These are phyloP conservation scores for Lachnellula cervina DNA, from an alignment of 2,329 filamentous ascomycete species.

Conservation along the genomic window DNA sequence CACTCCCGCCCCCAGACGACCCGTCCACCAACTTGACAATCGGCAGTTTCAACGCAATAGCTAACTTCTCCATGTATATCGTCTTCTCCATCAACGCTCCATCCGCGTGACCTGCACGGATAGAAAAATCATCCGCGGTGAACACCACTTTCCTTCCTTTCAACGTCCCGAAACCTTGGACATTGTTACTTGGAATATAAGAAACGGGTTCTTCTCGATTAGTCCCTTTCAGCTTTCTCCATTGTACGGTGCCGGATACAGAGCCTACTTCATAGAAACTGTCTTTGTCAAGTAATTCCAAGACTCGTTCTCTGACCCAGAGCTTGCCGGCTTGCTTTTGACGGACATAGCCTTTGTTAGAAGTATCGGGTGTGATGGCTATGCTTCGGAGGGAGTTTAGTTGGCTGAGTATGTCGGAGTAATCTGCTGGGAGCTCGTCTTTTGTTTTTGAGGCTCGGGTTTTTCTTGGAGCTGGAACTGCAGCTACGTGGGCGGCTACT, in stretches of 20 bases:
- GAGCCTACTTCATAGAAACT: slow-evolving; percentile 57
- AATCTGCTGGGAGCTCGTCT: slow-evolving; percentile 50
- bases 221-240: slow-evolving; percentile 43
- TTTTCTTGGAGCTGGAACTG: slow-evolving; percentile 27
- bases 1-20: slow-evolving; percentile 56
- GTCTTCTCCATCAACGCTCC: slow-evolving; percentile 54
- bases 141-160: slow-evolving; percentile 51
- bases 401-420: slow-evolving; percentile 56
- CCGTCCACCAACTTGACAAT: slow-evolving; percentile 63
- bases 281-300: slow-evolving; percentile 50
- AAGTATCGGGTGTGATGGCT: slow-evolving; percentile 49
- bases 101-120: slow-evolving; percentile 60
- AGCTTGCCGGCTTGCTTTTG: slow-evolving; percentile 61
- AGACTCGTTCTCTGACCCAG: slow-evolving; percentile 59
- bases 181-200: slow-evolving; percentile 57
- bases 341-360: slow-evolving; percentile 53
- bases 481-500: slow-evolving; percentile 27
- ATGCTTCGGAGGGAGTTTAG: slow-evolving; percentile 47
- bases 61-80: slow-evolving; percentile 57
- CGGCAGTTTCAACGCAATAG: slow-evolving; percentile 50
- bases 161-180: slow-evolving; percentile 53
- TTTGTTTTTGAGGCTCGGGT: slow-evolving; percentile 27
- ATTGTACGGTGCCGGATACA: slow-evolving; percentile 53
- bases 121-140: slow-evolving; percentile 60
- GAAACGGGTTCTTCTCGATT: slow-evolving; percentile 43